These are phyloP conservation scores for Gossypium australe DNA, from an alignment of 345 rosid genomes.

Conservation along the genomic window DNA sequence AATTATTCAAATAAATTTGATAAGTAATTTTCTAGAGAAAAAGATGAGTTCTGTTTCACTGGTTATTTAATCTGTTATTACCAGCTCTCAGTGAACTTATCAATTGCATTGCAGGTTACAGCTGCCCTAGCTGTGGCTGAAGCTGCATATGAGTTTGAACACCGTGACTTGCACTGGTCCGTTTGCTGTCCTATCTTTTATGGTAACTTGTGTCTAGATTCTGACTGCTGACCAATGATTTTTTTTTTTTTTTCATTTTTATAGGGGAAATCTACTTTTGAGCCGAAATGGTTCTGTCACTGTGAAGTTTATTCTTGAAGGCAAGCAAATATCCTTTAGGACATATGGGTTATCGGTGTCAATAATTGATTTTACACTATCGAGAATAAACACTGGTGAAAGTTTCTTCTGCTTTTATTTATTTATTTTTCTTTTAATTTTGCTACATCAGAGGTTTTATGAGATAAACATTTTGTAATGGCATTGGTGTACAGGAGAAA, in stretches of 20 bases:
- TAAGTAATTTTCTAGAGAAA: background rate
- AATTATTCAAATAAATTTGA: background rate
- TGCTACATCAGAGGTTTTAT: background rate
- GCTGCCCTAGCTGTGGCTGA: conserved; percentile 91
- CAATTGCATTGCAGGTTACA: conserved; percentile 53
- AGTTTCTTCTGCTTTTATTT: conserved; percentile 6
- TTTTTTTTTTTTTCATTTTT: background rate
- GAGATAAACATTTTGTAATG: background rate
- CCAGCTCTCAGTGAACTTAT: background rate
- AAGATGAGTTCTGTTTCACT: background rate
- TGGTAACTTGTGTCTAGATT: background rate
- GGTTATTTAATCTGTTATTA: background rate
- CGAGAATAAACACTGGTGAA: conserved; percentile 83
- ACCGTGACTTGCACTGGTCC: conserved; percentile 90
- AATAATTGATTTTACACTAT: conserved; percentile 90
- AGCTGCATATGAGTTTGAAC: conserved; percentile 92
- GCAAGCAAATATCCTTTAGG: conserved; percentile 42
- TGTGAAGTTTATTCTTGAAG: conserved; percentile 53
- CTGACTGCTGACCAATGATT: background rate
- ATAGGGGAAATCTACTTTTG: conserved; percentile 89
- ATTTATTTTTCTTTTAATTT: background rate
- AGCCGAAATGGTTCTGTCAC: conserved; percentile 51
- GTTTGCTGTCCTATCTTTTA: conserved; percentile 14
- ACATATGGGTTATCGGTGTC: conserved; percentile 61
- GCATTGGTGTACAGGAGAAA: conserved; percentile 47